phyloP scores from a whole-genome alignment of 2,329 filamentous ascomycete species.

The Aspergillus flavus region DNA sequence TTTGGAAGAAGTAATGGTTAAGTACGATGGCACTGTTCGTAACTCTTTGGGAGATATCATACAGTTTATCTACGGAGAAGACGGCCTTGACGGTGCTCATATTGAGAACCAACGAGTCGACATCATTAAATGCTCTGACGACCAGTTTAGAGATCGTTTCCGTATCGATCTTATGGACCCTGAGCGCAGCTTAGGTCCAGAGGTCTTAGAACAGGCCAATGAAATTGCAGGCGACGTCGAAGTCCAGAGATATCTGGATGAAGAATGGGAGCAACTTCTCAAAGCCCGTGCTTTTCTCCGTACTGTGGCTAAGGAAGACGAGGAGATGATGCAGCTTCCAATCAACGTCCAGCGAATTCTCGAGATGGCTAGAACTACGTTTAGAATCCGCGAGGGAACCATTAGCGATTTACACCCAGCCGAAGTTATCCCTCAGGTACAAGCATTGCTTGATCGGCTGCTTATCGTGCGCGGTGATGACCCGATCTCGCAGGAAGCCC shows the following conservation, averaged over 20 bases:
- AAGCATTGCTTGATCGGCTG: slow-evolving; percentile 73
- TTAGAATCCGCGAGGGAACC: slow-evolving; percentile 82
- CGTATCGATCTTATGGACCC: slow-evolving; percentile 83
- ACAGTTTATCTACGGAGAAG: slow-evolving; percentile 96
- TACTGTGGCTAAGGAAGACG: slow-evolving; percentile 71
- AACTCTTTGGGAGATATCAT: slow-evolving; percentile 97
- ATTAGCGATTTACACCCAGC: slow-evolving; percentile 88
- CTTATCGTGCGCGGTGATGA: slow-evolving; percentile 86
- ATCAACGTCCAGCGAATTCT: slow-evolving; percentile 91
- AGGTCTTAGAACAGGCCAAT: slow-evolving; percentile 81
- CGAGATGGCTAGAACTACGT: slow-evolving; percentile 84
- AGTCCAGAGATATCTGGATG: slow-evolving; percentile 82
- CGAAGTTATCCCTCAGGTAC: slow-evolving; percentile 81
- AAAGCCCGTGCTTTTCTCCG: slow-evolving; percentile 77
- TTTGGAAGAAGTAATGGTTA: slow-evolving; percentile 94
- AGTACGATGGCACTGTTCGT: slow-evolving; percentile 95
- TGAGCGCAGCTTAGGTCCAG: slow-evolving; percentile 62
- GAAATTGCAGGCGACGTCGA: slow-evolving; percentile 86
- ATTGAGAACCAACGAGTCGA: slow-evolving; percentile 94
- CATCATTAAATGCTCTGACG: slow-evolving; percentile 77
- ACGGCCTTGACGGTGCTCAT: slow-evolving; percentile 87
- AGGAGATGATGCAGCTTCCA: slow-evolving; percentile 86
- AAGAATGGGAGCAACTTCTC: slow-evolving; percentile 79
- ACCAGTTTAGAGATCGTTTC: slow-evolving; percentile 78
- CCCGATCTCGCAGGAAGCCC: slow-evolving; percentile 78